A percentile compares a stretch with the other conserved stretches of the same genome.
Evolutionary conservation across 345 rosid genomes (phyloP).

Genomic region (Cardamine occulta): DNA sequence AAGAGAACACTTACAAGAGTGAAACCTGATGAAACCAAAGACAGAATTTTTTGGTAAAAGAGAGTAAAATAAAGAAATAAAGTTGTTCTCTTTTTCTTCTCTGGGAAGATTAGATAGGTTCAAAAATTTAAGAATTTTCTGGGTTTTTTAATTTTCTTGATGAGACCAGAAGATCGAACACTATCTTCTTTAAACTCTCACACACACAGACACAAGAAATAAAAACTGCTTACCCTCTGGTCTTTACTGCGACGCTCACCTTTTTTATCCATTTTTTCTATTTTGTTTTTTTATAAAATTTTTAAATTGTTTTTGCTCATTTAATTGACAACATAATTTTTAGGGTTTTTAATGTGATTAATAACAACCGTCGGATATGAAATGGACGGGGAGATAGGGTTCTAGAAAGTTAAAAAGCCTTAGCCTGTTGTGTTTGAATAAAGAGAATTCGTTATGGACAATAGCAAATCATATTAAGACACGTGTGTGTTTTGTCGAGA

Average conservation of each 20-base stretch:
- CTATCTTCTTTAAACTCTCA: conserved; percentile 32
- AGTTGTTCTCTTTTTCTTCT: conserved; percentile 15
- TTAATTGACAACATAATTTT: not conserved
- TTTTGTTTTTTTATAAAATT: not conserved
- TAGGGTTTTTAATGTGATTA: not conserved
- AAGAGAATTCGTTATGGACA: conserved; percentile 29
- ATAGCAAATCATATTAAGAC: not conserved
- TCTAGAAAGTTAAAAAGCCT: conserved; percentile 1
- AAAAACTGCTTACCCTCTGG: conserved; percentile 42
- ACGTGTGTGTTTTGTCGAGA: conserved; percentile 23
- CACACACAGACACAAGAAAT: conserved; percentile 21
- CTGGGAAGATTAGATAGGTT: conserved; percentile 25
- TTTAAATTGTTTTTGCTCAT: not conserved
- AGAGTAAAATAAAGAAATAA: not conserved
- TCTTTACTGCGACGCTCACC: conserved; percentile 41
- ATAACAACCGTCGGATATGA: conserved; percentile 31
- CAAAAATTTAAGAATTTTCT: conserved; percentile 6
- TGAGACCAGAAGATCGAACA: conserved; percentile 41
- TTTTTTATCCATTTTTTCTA: conserved; percentile 15
- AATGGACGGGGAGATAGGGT: conserved; percentile 28
- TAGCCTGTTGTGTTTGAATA: conserved; percentile 29
- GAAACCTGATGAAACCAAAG: conserved; percentile 37
- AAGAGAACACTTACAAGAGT: conserved; percentile 41
- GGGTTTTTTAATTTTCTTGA: conserved; percentile 5
- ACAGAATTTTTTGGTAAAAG: not conserved